Conservation (phyloP, 495 filamentous ascomycete species). For the Penicillium argentinense region DNA sequence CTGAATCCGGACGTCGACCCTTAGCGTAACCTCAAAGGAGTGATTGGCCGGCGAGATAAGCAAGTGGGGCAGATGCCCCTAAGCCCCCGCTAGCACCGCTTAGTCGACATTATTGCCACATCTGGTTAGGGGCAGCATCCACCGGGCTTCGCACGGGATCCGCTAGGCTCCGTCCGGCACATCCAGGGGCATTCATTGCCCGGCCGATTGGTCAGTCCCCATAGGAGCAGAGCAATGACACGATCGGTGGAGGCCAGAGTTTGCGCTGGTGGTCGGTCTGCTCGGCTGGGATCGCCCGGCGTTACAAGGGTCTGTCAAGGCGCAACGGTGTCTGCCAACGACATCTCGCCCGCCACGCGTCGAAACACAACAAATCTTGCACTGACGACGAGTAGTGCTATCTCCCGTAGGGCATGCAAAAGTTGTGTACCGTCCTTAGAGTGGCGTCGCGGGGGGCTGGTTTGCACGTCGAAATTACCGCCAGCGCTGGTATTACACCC, state of each 20-base stretch:
- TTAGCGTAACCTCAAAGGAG: not conserved
- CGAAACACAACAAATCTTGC: too few species aligned
- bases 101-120: too few species aligned
- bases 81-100: slow-evolving; percentile 6
- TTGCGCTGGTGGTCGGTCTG: not conserved
- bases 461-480: not conserved
- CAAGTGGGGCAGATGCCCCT: slow-evolving; percentile 24
- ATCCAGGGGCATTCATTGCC: not conserved
- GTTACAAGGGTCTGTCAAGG: slow-evolving; percentile 2
- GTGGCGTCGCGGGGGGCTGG: not conserved
- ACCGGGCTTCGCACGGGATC: too few species aligned
- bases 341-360: too few species aligned
- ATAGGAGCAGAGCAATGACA: not conserved
- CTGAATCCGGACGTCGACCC: not conserved
- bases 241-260: not conserved
- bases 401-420: not conserved
- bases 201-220: not conserved
- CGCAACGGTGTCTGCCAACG: too few species aligned
- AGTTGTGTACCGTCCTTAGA: not conserved
- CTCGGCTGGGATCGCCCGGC: not conserved
- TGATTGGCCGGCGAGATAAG: slow-evolving; percentile 30
- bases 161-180: too few species aligned
- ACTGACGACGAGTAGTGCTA: slow-evolving; percentile 5
- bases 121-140: too few species aligned
- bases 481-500: not conserved